Conservation (phyloP, 2,329 filamentous ascomycete genomes). For the Microdochium paspali region DNA sequence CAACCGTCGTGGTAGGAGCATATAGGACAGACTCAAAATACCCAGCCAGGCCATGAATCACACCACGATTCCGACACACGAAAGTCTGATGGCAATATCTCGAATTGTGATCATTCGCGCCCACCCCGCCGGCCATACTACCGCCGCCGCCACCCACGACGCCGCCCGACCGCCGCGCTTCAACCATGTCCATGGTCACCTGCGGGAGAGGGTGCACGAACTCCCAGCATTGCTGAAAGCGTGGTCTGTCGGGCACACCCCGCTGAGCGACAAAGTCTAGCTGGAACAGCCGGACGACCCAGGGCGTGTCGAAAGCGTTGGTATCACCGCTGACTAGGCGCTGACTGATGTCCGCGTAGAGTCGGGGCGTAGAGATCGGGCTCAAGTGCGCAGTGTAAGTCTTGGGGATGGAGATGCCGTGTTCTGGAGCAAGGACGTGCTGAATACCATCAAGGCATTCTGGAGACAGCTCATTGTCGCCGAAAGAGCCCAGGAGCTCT, state of each 20-base stretch:
- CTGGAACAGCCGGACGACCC: slow-evolving; percentile 86
- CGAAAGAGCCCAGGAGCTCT: slow-evolving; percentile 90
- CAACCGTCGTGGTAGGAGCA: slow-evolving; percentile 27
- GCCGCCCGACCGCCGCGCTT: slow-evolving; percentile 52
- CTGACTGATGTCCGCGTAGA: slow-evolving; percentile 70
- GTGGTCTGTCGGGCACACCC: slow-evolving; percentile 41
- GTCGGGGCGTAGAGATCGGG: slow-evolving; percentile 80
- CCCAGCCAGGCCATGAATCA: slow-evolving; percentile 83
- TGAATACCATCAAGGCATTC: slow-evolving; percentile 96
- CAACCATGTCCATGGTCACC: slow-evolving; percentile 42
- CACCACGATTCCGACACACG: slow-evolving; percentile 66
- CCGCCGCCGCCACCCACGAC: slow-evolving; percentile 59
- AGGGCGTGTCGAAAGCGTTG: slow-evolving; percentile 79
- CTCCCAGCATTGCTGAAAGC: slow-evolving; percentile 72
- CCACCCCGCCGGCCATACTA: slow-evolving; percentile 65
- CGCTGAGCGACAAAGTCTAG: slow-evolving; percentile 73
- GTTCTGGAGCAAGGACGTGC: slow-evolving; percentile 65
- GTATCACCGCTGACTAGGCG: slow-evolving; percentile 48
- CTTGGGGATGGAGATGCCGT: slow-evolving; percentile 87
- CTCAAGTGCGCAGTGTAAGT: slow-evolving; percentile 91
- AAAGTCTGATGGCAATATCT: slow-evolving; percentile 74
- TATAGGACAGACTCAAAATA: slow-evolving; percentile 98
- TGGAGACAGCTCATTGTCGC: slow-evolving; percentile 91
- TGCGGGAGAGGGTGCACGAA: slow-evolving; percentile 67
- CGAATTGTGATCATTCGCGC: slow-evolving; percentile 85